Evolutionary conservation across 2,329 filamentous ascomycete species (phyloP), one percentile per base, ranked within the genome.

Genomic region (Cladosporium halotolerans): DNA sequence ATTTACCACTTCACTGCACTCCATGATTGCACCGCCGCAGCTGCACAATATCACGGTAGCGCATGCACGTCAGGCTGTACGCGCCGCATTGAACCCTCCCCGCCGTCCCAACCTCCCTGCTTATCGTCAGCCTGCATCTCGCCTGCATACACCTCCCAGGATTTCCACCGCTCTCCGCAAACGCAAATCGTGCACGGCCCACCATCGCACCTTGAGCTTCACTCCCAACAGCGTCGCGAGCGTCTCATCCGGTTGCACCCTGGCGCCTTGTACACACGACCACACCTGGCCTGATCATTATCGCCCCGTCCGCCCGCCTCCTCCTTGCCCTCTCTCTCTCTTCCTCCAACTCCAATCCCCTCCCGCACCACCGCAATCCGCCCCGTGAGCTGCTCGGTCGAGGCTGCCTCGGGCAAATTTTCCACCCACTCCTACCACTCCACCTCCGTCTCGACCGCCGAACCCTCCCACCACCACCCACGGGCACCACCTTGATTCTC

Each of bases 401-500:
- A 52, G 32, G 40, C 36, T 51, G 45, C 39, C 57, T 49, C 52
- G 42, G 51, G 52, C 55, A 45, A 43, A 45, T 43, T 45, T 38
- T 55, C 55, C 23, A 39, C 47, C 45, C 41, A 13, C 42, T 45
- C 36, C 48, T 44, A 44, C 40, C 41, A 16, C 23, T 2, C 46
- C 56, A 55, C 56, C 41, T 47, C 48, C 56, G 32, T 53, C 58
- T 54, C 58, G 50, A 53, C 53, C 52, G 47, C 51, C 55, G n/a
- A 46, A 44, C 38, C 45, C 53, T 51, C 59, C 52, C 42, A 47
- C 46, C 55, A 38, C 44, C 23, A 14, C 23, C 32, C 39, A 14
- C 13, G n/a, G 13, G 10, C 34, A 11, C 10, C 10, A 38, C n/a
- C 34, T 38, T 38, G 34, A 38, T 38, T 13, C 13, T 36, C 18